Evolutionary conservation across 192 early-diverging fungal species (phyloP), one percentile per base, ranked within the genome.

Genomic region (Spizellomyces sp.): DNA sequence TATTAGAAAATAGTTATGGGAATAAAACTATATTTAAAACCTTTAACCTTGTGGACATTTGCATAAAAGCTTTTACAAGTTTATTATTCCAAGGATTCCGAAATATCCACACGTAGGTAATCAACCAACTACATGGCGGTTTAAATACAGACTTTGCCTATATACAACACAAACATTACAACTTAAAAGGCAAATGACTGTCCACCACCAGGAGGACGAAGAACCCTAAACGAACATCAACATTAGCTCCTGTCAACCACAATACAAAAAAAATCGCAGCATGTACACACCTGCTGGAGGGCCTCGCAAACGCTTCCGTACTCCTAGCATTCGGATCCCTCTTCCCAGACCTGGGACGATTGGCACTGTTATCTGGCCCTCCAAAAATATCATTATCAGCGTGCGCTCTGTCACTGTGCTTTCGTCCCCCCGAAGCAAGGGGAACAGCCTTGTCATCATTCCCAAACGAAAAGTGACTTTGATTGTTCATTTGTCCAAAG

Each of bases 261-360:
- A 19, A 61, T 15, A 5, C 5, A 61, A 6, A 61, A 15, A 61
- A 14, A 15, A 9, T 9, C 36, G 59, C 36, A 61, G 36, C 14
- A 42, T 15, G 9, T 14, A 6, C 17, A 75, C 43, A 77, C 75
- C 74, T 67, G 61, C 71, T 75, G 15, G 60, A 62, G 1, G 75
- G 80, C 45, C 66, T 58, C 3, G 42, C 45, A 41, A 43, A n/a
- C 22, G 48, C 21, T 19, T 65, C 64, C 65, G 46, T 65, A 58
- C 80, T 79, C 67, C 63, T 48, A 17, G 66, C 72, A 48, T 82
- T 82, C 48, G 67, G 64, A 61, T 82, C 77, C 8, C 67, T 14
- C 66, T 17, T 41, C 65, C 73, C n/a, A 19, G 14, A n/a, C 41
- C 48, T 52, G 12, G 36, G 50, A 27, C 14, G n/a, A 36, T 12